Percentiles rank a stretch among this genome's conserved stretches.
These are phyloP conservation scores for Madurella fahalii DNA, from an alignment of 2,329 filamentous ascomycete genomes.

Conservation along the genomic window DNA sequence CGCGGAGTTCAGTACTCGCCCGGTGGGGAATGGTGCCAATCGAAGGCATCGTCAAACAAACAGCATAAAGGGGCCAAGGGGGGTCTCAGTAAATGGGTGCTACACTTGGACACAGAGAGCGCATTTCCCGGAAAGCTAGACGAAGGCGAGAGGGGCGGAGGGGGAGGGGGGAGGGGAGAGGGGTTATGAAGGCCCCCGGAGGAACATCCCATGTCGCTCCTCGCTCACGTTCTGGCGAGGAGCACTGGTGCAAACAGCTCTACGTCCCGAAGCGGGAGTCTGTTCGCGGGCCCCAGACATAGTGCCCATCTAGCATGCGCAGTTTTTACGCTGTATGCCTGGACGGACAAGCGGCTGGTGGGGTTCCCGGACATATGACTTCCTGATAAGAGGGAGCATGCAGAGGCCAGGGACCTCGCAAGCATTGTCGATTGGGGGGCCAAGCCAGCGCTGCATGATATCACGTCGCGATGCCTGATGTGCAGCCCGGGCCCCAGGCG, in stretches of 20 bases:
- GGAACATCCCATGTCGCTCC: no score
- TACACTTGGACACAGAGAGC: no score
- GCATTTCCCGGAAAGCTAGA: no score
- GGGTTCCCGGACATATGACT: constrained; percentile 1
- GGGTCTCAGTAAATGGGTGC: no score
- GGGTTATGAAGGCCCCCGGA: no score
- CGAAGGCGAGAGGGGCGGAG: not conserved
- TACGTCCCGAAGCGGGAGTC: not conserved
- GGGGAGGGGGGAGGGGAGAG: not conserved
- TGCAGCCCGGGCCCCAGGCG: constrained; percentile 1
- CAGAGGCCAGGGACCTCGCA: constrained; percentile 3
- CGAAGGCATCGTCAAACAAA: constrained; percentile 1
- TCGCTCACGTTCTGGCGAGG: no score
- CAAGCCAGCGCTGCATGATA: constrained; percentile 9
- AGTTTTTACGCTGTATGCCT: no score
- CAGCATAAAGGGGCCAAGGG: not conserved
- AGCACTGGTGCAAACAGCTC: not conserved
- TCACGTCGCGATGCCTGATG: constrained; percentile 5
- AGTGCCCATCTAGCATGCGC: not conserved
- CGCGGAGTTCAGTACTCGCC: not conserved
- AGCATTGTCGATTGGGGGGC: constrained; percentile 14
- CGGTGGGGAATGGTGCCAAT: not conserved
- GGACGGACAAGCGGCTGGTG: not conserved
- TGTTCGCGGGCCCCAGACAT: not conserved
- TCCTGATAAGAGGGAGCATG: constrained; percentile 13